Evolutionary conservation across 2,329 filamentous ascomycete species (phyloP), one percentile per base, ranked within the genome.

Genomic region (Fusarium sp.): DNA sequence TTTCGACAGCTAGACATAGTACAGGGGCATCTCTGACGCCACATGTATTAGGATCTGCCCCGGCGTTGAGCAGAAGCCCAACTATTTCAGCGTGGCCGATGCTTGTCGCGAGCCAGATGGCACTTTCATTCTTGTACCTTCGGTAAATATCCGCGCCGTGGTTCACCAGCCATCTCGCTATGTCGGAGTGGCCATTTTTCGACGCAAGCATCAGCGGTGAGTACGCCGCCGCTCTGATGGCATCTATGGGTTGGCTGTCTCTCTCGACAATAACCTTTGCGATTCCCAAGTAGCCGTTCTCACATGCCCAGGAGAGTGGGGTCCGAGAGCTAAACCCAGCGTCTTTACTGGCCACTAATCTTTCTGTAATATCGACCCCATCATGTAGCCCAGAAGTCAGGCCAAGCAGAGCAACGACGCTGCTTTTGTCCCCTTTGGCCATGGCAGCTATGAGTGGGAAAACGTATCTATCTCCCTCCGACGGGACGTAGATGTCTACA

Each of bases 361-460:
- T 6, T 13, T 48, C 8, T 2, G 48, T 30, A 0, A 59, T 17
- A 8, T 62, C 24, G 24, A 5, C 24, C 24, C 24, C 24, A 24
- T 24, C 24, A 24, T 24, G 24, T 24, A 24, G 24, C 24, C 24
- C 24, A 24, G 24, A 24, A 24, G 24, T 24, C 24, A 24, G 24
- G 24, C 24, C 12, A 34, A 9, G 1, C 47, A 77, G 24, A 4
- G 65, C 36, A 13, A 28, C 1, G 1, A 70, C 32, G 4, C 68
- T 67, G 0, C 36, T 28, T 2, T 54, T 60, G 6, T 75, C 5
- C 0, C 56, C 65, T 10, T 32, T 68, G 5, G 63, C 72, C 9
- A 76, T 26, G 0, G 77, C 76, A 5, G 72, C 73, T 44, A 72
- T 63, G 0, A 78, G 38, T 0, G 76, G 74, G 2, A 15, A 26